A percentile compares a stretch with the other conserved stretches of the same genome.
phyloP scores from a whole-genome alignment of 192 early-diverging fungal species.

The Coemansia reversa region DNA sequence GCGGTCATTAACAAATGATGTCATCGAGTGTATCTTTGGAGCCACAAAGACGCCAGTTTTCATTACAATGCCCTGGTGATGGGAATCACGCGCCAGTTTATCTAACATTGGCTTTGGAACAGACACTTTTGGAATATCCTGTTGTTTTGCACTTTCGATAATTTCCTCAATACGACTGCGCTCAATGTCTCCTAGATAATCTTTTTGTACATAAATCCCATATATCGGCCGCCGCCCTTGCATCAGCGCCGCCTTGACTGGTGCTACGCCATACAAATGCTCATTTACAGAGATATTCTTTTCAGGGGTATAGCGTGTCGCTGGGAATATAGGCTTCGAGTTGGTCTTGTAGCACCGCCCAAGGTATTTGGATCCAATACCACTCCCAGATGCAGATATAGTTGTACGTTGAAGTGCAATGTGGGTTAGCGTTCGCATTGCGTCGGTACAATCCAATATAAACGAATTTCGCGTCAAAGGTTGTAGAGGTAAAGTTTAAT shows the following conservation, averaged over 20 bases:
- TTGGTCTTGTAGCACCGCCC: no score
- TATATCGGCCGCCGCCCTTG: slow-evolving; percentile 27
- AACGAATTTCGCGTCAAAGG: no score
- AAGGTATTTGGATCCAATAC: no score
- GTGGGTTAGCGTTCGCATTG: no score
- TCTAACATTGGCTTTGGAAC: slow-evolving; percentile 2
- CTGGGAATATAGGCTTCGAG: no score
- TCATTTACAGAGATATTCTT: slow-evolving; percentile 1
- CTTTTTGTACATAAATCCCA: slow-evolving; percentile 16
- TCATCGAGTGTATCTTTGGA: slow-evolving; percentile 3
- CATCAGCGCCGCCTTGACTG: slow-evolving; percentile 25
- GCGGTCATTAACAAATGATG: slow-evolving; percentile 12
- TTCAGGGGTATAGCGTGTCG: no score
- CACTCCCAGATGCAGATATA: no score
- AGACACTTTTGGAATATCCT: slow-evolving; percentile 10
- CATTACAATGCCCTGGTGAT: slow-evolving; percentile 38
- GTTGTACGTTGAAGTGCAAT: no score
- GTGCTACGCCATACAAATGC: slow-evolving; percentile 33
- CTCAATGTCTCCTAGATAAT: slow-evolving; percentile 17
- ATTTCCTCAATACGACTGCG: slow-evolving; percentile 11
- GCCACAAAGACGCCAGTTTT: slow-evolving; percentile 6
- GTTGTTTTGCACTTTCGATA: slow-evolving; percentile 3
- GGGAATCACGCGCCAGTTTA: background rate
- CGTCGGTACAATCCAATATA: no score
- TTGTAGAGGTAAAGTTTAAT: no score